Evolutionary conservation across 2,329 filamentous ascomycete species (phyloP), one percentile per base, ranked within the genome.

Genomic region (Cercospora citrullina): DNA sequence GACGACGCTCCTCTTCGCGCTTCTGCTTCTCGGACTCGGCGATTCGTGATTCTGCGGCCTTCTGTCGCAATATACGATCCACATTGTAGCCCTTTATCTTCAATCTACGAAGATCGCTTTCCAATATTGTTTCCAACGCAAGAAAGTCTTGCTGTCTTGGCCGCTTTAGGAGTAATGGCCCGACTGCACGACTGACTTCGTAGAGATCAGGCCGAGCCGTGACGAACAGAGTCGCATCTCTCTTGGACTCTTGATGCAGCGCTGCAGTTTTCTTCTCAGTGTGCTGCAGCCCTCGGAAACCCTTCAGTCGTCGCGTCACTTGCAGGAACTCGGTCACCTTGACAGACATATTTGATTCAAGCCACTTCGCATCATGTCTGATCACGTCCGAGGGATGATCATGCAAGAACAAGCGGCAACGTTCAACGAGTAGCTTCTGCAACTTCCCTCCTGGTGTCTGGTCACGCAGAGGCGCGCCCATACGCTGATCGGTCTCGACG

Each of bases 31-130:
- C 89, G 74, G 91, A 91, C 76, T 97, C 94, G 0, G 93, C 93
- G 71, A 98, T 89, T 63, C 92, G 88, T 5, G 92, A 92, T 79
- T 98, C 93, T 2, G 92, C 91, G 21, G 91, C 93, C 81, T 96
- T 96, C 64, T 90, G 90, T 42, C 92, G 88, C 23, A 99, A 84
- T 70, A 99, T 98, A 3, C 95, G 90, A 76, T 97, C 93, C 45
- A 99, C 95, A 73, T 99, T 98, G 83, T 97, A 98, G 1, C 95
- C 95, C 71, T 95, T 92, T 68, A 89, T 89, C 74, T 92, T 90
- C 48, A 99, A 82, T 62, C 94, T 90, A 58, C 91, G 87, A 26
- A 99, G 84, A 73, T 94, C 92, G 8, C 95, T 89, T 67, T 91
- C 94, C 42, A 99, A 82, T 70, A 99, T 90, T 63, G 93, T 94